Base-by-base conservation (phyloP, 352 stramenopile species). In the Globisporangium uncinulatum region DNA sequence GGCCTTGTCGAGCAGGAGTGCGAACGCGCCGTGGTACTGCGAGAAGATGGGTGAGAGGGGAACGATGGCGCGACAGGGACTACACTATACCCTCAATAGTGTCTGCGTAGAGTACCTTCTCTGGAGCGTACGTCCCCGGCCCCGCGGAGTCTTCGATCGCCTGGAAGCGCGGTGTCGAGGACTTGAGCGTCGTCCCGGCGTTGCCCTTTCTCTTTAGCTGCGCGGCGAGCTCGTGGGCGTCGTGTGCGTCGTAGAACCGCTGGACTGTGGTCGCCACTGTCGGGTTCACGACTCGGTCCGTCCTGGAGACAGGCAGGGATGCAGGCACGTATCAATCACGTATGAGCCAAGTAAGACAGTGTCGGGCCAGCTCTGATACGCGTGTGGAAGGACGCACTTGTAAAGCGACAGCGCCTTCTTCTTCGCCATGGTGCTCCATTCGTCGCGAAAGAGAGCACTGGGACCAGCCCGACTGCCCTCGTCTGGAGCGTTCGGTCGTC, bases 1-100 rank as follows among this genome's bases (percentile, higher is more conserved):
- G 20, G 61, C 62, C n/a, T 65, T 76, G 10, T 79, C 60, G 2
- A 74, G 70, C 4, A 83, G 60, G 29, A 71, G 32, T 7, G 74
- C 58, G 54, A 87, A 87, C 4, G 74, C 75, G 21, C 73, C 73
- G 10, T 67, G 63, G 47, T 70, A 83, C 76, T 87, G 10, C 5
- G 19, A 50, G 47, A 50, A 34, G 7, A 15, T 19, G 9, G 14
- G 6, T n/a, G 44, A 34, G 44, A n/a, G 19, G 17, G 19, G 24
- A 29, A 29, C 24, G 24, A 29, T 29, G 24, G 24, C 24, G 24
- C 24, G 24, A 29, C 24, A 48, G n/a, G 14, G 50, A 49, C 20
- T 34, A 39, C 24, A 29, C 24, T 29, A 29, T 29, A 29, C 24
- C 24, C 24, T 4, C 24, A 29, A 29, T 29, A 29, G 24, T 29